Evolutionary conservation across 805 yeast species (phyloP).

Genomic region (Candida broadrunensis): DNA sequence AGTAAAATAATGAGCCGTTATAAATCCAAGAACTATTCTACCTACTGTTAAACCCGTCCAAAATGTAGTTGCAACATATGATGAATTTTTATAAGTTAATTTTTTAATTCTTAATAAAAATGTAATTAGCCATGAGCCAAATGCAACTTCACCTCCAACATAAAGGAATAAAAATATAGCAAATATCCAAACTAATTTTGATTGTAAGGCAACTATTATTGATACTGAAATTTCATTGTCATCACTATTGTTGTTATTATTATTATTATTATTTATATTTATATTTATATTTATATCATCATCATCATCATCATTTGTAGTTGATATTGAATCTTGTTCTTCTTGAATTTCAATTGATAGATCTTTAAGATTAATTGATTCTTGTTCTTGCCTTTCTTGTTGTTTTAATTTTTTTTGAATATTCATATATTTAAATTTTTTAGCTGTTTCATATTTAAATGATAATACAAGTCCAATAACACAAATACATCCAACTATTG

Average conservation of each 20-base stretch:
- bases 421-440: slow-evolving; percentile 36
- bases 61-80: slow-evolving; percentile 48
- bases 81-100: slow-evolving; percentile 33
- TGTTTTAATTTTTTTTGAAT: slow-evolving; percentile 6
- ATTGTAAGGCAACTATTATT: slow-evolving; percentile 31
- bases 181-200: slow-evolving; percentile 38
- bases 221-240: slow-evolving; percentile 11
- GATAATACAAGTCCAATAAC: slow-evolving; percentile 19
- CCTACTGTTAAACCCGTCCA: slow-evolving; percentile 54
- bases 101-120: slow-evolving; percentile 41
- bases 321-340: slow-evolving; percentile 8
- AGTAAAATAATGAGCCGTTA: slow-evolving; percentile 45
- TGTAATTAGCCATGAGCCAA: slow-evolving; percentile 54
- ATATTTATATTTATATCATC: no score
- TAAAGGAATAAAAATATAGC: slow-evolving; percentile 44
- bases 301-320: slow-evolving; percentile 3
- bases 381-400: background rate
- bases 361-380: slow-evolving; percentile 10
- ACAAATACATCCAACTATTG: slow-evolving; percentile 19
- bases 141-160: slow-evolving; percentile 51
- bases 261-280: no score
- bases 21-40: slow-evolving; percentile 48
- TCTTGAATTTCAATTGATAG: slow-evolving; percentile 1
- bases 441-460: slow-evolving; percentile 43
- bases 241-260: no score